Base-by-base conservation (phyloP, 108 stramenopile genomes). In the Cyclotella cryptica region DNA sequence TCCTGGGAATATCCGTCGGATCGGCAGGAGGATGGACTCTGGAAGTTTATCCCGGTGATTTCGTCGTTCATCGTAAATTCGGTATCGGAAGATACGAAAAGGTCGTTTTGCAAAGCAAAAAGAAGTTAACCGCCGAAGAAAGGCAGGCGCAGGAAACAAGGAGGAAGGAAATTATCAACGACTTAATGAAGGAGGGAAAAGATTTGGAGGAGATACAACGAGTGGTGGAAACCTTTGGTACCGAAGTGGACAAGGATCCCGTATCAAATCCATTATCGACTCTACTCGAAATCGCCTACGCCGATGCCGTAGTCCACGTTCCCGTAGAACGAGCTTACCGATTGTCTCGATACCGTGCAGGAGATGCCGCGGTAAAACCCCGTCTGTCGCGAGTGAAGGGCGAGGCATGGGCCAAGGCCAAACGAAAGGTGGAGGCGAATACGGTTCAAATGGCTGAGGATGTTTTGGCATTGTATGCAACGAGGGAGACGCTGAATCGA, bases 21-120 rank as follows among this genome's bases (percentile, higher is more conserved):
- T 85, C 86, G 62, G 90, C 91, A 8, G 93, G 93, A 13, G 91
- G 91, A 44, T 92, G 93, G 90, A 66, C 78, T 10, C 69, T 95
- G 19, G 93, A 95, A 84, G 83, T 95, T 7, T 92, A 87, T 69
- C 91, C 93, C 42, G 93, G 93, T 41, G 93, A 95, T 66, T 95
- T 90, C 67, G 90, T 95, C 22, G 93, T 95, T 2, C 93, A 95
- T 72, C 76, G 82, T 10, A 94, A 94, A 74, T 94, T 86, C 66
- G 93, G 93, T 35, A 94, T 94, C 51, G 93, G 93, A 27, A 83
- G 88, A 19, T 94, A 92, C 64, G 90, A 94, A 65, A 83, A 78
- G 67, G 88, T 88, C 0, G 87, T 88, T 26, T 55, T 89, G 21
- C 74, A 85, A 13, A 84, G 87, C 44, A 89, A 88, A 59, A 59